Base-by-base conservation (phyloP, 441 rosid species). In the Flueggea neowawraea region DNA sequence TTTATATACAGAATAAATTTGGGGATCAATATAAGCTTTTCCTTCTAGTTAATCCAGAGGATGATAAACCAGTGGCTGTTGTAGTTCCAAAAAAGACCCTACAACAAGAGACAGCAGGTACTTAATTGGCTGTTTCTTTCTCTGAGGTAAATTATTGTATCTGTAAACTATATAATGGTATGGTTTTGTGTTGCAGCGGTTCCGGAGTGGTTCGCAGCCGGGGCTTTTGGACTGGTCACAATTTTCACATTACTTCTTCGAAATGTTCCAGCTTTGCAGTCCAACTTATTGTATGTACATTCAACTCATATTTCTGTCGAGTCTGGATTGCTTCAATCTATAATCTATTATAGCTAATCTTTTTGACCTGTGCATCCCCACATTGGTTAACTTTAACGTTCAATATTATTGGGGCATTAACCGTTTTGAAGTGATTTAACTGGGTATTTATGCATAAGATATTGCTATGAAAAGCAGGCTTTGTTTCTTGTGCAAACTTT, bases 121-220 rank as follows among this genome's bases (percentile, higher is more conserved):
- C 52, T 63, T 68, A 43, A 60, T 57, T 58, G 50, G 54, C 62
- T 63, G 16, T 50, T n/a, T 12, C 32, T 10, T n/a, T 16, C 11
- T 15, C 32, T 5, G 6, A 49, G 28, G 28, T 54, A 49, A 39
- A 53, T 48, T 56, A 4, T 28, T 12, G 9, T 36, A 36, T 7
- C 52, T 58, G 7, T 66, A 51, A 57, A 63, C 58, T 61, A 36
- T 36, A 36, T 66, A 22, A 59, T 36, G 41, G 44, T 47, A 33
- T 28, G 9, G 33, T 16, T 63, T 57, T 1, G 51, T 80, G 61
- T 54, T 80, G 79, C 87, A 94, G 99, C 88, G 49, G 94, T 90
- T 41, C 99, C 99, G 10, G 95, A 94, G 76, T 90, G 97, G 97
- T 84, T 94, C 78, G 99, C 97, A 59, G 96, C 99, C 60, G 95